Conservation (phyloP, 768 basidiomycete genomes). For the Dentipellis fragilis region DNA sequence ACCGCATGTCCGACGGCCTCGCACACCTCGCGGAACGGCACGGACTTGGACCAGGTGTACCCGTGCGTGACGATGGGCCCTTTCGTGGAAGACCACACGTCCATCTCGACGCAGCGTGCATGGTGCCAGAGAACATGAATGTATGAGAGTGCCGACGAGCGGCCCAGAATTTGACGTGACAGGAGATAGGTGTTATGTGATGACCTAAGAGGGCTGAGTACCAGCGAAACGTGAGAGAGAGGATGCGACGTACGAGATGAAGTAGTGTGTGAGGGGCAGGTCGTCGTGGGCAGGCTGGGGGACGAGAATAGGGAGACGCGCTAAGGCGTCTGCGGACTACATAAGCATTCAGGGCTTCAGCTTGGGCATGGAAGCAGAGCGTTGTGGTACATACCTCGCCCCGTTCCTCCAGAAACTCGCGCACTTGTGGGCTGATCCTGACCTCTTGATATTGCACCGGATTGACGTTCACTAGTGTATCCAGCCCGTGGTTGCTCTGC, state of each 20-base stretch:
- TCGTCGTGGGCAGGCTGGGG: slow-evolving; percentile 27
- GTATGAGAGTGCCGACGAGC: slow-evolving; percentile 43
- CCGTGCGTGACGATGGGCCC: slow-evolving; percentile 55
- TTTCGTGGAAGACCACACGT: slow-evolving; percentile 50
- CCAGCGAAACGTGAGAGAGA: background rate
- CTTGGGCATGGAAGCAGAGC: background rate
- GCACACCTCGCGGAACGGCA: slow-evolving; percentile 44
- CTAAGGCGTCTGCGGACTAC: slow-evolving; percentile 19
- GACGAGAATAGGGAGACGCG: slow-evolving; percentile 27
- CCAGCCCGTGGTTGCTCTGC: background rate
- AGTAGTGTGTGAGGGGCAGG: slow-evolving; percentile 44
- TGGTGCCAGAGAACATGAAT: slow-evolving; percentile 40
- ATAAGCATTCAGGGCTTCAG: background rate
- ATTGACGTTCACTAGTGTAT: background rate
- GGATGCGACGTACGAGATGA: slow-evolving; percentile 31
- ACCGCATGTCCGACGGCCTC: slow-evolving; percentile 38
- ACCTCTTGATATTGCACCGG: background rate
- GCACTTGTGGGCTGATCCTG: background rate
- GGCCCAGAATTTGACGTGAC: slow-evolving; percentile 45
- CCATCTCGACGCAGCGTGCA: slow-evolving; percentile 56
- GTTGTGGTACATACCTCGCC: background rate
- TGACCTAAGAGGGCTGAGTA: slow-evolving; percentile 27
- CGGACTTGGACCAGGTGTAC: slow-evolving; percentile 42
- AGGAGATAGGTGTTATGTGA: slow-evolving; percentile 63
- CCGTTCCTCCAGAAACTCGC: background rate